Evolutionary conservation across 768 basidiomycete genomes (phyloP).

Genomic region (Chiua virens): DNA sequence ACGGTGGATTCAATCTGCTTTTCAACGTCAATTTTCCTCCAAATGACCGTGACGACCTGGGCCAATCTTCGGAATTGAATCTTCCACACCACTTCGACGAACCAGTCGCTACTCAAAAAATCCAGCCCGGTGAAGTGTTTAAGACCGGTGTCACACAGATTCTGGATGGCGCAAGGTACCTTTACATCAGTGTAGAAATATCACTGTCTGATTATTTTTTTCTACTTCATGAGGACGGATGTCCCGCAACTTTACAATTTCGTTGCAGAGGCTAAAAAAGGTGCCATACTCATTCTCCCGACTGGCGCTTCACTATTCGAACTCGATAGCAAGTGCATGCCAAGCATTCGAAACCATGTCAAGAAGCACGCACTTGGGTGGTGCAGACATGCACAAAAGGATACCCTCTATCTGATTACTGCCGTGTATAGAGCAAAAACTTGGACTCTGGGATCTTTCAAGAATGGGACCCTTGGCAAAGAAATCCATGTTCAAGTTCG

Average conservation of each 20-base stretch:
- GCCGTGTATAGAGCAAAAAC: conserved; percentile 25
- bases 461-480: not conserved
- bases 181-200: too few species aligned
- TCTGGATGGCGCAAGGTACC: too few species aligned
- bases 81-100: too few species aligned
- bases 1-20: conserved; percentile 30
- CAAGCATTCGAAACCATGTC: conserved; percentile 4
- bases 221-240: not conserved
- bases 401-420: conserved; percentile 27
- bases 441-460: conserved; percentile 24
- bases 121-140: too few species aligned
- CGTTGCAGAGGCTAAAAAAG: not conserved
- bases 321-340: conserved; percentile 8
- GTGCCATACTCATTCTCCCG: conserved; percentile 31
- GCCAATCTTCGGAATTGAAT: too few species aligned
- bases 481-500: too few species aligned
- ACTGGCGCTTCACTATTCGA: conserved; percentile 21
- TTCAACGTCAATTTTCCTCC: conserved; percentile 27
- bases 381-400: conserved; percentile 22
- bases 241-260: not conserved
- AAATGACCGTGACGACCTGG: too few species aligned
- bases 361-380: conserved; percentile 17
- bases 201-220: too few species aligned
- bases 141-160: too few species aligned
- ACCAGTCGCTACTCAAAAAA: not conserved